Evolutionary conservation across 495 filamentous ascomycete species (phyloP).

Genomic region (Lasiosphaeris hirsuta): DNA sequence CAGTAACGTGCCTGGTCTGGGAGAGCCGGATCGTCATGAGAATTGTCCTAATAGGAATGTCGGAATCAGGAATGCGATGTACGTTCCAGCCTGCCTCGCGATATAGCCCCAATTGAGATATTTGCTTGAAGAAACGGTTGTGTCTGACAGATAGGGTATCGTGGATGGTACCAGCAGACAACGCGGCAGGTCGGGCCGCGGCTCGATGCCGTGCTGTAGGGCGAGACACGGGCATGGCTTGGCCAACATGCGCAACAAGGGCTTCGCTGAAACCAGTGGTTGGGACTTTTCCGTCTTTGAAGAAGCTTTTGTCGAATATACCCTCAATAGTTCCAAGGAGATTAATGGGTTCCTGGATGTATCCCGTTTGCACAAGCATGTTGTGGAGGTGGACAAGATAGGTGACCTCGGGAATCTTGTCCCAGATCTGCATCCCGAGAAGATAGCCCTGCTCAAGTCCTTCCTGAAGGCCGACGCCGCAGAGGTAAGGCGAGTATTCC

Average conservation of each 20-base stretch:
- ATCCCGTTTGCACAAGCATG: constrained; percentile 41
- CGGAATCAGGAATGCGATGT: constrained; percentile 30
- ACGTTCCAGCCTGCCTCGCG: constrained; percentile 26
- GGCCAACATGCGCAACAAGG: background rate
- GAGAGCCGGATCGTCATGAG: constrained; percentile 22
- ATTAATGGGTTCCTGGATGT: constrained; percentile 28
- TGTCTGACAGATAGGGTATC: background rate
- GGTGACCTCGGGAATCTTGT: background rate
- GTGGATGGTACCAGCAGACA: constrained; percentile 3
- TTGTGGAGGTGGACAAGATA: constrained; percentile 40
- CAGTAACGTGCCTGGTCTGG: constrained; percentile 24
- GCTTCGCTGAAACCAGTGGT: constrained; percentile 27
- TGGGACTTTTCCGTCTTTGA: constrained; percentile 29
- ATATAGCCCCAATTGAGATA: constrained; percentile 26
- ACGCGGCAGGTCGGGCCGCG: background rate
- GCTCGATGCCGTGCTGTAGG: background rate
- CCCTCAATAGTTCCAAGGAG: constrained; percentile 5
- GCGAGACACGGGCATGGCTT: background rate
- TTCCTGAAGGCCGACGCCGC: constrained; percentile 43
- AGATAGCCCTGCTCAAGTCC: constrained; percentile 35
- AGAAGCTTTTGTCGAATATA: constrained; percentile 20
- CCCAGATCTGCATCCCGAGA: constrained; percentile 32
- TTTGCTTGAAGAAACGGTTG: constrained; percentile 32
- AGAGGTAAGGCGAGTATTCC: constrained; percentile 51
- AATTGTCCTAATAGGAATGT: constrained; percentile 21